These are phyloP conservation scores for Leishmania lainsoni DNA, from an alignment of 208 protist genomes.

Conservation along the genomic window DNA sequence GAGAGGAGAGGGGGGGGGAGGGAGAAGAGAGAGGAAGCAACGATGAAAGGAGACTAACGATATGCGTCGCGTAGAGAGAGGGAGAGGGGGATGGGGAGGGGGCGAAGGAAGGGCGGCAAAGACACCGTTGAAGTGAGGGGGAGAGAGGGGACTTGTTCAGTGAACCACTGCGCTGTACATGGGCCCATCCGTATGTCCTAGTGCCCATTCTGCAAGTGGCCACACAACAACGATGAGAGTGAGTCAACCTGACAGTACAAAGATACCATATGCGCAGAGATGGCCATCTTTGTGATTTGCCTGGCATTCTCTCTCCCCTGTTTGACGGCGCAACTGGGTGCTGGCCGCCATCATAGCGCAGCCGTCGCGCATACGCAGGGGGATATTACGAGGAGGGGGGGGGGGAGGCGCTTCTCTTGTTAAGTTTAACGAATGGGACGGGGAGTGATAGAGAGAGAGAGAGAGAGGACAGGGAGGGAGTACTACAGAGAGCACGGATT, in stretches of 20 bases:
- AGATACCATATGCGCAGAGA: not conserved
- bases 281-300: not conserved
- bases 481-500: not conserved
- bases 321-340: not conserved
- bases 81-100: not conserved
- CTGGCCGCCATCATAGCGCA: not conserved
- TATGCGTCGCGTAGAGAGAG: not conserved
- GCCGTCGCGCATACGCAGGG: not conserved
- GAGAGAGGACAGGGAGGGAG: not conserved
- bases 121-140: not conserved
- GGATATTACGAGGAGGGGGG: too few relatives aligned
- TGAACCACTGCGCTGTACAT: not conserved
- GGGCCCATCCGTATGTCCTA: not conserved
- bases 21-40: not conserved
- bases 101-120: too few relatives aligned
- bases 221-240: not conserved
- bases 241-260: not conserved
- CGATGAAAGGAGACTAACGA: not conserved
- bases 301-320: not conserved
- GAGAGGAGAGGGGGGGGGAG: not conserved
- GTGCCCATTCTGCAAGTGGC: not conserved
- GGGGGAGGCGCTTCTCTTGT: not conserved
- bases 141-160: not conserved
- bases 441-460: not conserved
- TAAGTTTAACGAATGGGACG: not conserved